These are phyloP conservation scores for Fusarium sp. DNA, from an alignment of 2,329 filamentous ascomycete genomes.

Conservation along the genomic window DNA sequence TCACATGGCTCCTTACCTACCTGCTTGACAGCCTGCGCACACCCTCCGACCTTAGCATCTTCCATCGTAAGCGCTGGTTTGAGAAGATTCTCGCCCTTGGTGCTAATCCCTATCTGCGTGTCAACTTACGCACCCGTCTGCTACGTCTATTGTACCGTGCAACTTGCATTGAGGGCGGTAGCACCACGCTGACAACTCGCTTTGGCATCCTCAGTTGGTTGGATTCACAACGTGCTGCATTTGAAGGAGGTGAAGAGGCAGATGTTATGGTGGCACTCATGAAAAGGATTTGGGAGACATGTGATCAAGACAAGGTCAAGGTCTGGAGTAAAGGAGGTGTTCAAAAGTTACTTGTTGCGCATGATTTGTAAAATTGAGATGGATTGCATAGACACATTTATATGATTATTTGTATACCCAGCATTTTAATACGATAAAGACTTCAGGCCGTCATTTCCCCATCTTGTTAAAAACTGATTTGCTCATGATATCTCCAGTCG, in stretches of 20 bases:
- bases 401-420: slow-evolving; percentile 37
- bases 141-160: slow-evolving; percentile 74
- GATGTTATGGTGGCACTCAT: slow-evolving; percentile 67
- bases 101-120: slow-evolving; percentile 72
- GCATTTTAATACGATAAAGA: slow-evolving; percentile 24
- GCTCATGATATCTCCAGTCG: background rate
- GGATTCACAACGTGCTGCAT: slow-evolving; percentile 67
- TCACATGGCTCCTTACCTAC: slow-evolving; percentile 79
- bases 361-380: slow-evolving; percentile 8
- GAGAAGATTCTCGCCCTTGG: slow-evolving; percentile 80
- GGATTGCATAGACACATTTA: slow-evolving; percentile 8
- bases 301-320: slow-evolving; percentile 73
- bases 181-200: slow-evolving; percentile 83
- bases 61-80: slow-evolving; percentile 74
- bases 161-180: slow-evolving; percentile 76
- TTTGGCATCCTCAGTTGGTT: slow-evolving; percentile 83
- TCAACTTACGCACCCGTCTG: slow-evolving; percentile 70
- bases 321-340: slow-evolving; percentile 72
- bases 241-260: slow-evolving; percentile 56
- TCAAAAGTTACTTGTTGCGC: slow-evolving; percentile 46
- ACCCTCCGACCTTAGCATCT: slow-evolving; percentile 69
- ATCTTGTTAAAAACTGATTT: background rate
- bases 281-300: slow-evolving; percentile 71
- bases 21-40: slow-evolving; percentile 76
- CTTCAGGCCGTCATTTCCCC: background rate